A percentile compares a stretch with the other conserved stretches of the same genome.
Evolutionary conservation across 176 grass and related monocot genomes (phyloP).

Genomic region (Eleusine coracana): DNA sequence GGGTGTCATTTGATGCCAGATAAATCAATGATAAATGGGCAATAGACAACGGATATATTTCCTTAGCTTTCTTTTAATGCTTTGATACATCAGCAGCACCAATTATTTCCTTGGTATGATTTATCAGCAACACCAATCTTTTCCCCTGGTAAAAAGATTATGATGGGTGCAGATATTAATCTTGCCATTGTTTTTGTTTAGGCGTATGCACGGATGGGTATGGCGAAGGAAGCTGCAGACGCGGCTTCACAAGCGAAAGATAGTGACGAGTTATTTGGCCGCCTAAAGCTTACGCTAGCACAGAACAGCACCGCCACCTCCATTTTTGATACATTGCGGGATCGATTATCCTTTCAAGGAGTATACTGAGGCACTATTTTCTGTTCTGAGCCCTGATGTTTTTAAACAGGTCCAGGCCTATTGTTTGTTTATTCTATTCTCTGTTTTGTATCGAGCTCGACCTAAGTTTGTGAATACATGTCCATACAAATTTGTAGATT

Average conservation of each 20-base stretch:
- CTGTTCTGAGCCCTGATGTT: constrained; percentile 5
- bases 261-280: constrained; percentile 78
- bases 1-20: not conserved
- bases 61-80: constrained; percentile 19
- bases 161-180: not conserved
- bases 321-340: constrained; percentile 86
- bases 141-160: not conserved
- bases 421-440: constrained; percentile 15
- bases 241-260: constrained; percentile 91
- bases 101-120: constrained; percentile 15
- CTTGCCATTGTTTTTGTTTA: constrained; percentile 34
- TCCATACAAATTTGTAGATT: not conserved
- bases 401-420: constrained; percentile 1
- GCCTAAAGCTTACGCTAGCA: constrained; percentile 69
- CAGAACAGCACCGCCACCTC: constrained; percentile 72
- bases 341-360: constrained; percentile 88
- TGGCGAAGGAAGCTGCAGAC: constrained; percentile 81
- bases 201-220: constrained; percentile 84
- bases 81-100: not conserved
- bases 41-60: not conserved
- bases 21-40: constrained; percentile 33
- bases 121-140: not conserved
- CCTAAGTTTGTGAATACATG: constrained; percentile 38
- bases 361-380: constrained; percentile 38
- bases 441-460: constrained; percentile 4